Evolutionary conservation across 257 asterid genomes (phyloP).

Genomic region (Nicotiana otophora): DNA sequence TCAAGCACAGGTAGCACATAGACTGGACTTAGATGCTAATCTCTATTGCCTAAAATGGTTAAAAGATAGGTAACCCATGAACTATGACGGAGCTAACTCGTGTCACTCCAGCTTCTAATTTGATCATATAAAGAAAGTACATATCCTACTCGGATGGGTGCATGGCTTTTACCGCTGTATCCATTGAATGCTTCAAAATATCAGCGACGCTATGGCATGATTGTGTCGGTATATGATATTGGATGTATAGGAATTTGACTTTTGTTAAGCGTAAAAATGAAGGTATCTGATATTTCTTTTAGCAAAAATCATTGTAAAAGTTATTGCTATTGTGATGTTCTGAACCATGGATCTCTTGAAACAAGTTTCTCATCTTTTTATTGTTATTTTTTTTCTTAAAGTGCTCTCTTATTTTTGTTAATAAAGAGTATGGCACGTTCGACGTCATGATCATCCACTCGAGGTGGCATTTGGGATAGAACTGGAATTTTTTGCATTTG

Average conservation of each 20-base stretch:
- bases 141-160: not conserved
- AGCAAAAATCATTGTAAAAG: not conserved
- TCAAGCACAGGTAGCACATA: constrained; percentile 66
- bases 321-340: not conserved
- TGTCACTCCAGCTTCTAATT: not conserved
- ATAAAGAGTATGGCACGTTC: not conserved
- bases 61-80: not conserved
- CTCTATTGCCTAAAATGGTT: not conserved
- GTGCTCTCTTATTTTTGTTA: not conserved
- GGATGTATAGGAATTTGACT: constrained; percentile 1
- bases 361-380: not conserved
- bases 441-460: not conserved
- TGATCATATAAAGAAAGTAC: not conserved
- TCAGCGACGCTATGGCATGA: not conserved
- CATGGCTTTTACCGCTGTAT: not conserved
- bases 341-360: not conserved
- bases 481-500: too few species aligned
- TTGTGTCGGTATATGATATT: not conserved
- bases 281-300: not conserved
- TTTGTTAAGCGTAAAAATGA: not conserved
- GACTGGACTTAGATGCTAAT: constrained; percentile 28
- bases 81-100: not conserved
- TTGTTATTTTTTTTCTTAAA: not conserved
- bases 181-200: not conserved
- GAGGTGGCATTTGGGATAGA: too few species aligned